A percentile compares a stretch with the other conserved stretches of the same genome.
Evolutionary conservation across 805 yeast species (phyloP).

Genomic region (Yarrowia yakushimensis): DNA sequence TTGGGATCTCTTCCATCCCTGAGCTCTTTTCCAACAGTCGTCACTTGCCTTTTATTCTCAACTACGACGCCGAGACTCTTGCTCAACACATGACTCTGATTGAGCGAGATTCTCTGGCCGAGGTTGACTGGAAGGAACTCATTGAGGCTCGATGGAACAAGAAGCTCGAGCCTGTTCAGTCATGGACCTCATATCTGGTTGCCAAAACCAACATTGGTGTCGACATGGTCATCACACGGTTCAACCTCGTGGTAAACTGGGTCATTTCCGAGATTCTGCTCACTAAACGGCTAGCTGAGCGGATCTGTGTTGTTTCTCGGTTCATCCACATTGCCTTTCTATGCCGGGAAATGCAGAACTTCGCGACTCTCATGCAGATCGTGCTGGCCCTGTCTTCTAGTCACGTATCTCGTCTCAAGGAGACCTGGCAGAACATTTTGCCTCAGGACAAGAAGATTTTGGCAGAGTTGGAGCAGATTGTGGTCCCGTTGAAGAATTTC

Average conservation of each 20-base stretch:
- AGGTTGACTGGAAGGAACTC: conserved; percentile 89
- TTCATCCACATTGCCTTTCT: conserved; percentile 82
- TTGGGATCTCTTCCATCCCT: neutral
- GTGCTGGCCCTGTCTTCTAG: conserved; percentile 73
- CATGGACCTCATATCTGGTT: conserved; percentile 77
- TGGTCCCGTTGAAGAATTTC: conserved; percentile 75
- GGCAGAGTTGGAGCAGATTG: conserved; percentile 62
- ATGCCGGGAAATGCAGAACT: conserved; percentile 62
- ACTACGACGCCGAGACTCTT: conserved; percentile 60
- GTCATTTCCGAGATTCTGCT: conserved; percentile 79
- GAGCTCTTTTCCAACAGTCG: conserved; percentile 39
- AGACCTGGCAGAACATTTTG: conserved; percentile 71
- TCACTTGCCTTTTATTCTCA: conserved; percentile 80
- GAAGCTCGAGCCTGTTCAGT: conserved; percentile 61
- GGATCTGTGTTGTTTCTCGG: conserved; percentile 71
- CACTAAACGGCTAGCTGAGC: conserved; percentile 56
- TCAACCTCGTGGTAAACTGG: conserved; percentile 89
- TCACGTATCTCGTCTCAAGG: conserved; percentile 53
- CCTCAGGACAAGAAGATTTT: conserved; percentile 69
- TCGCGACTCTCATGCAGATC: conserved; percentile 82
- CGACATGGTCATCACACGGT: conserved; percentile 76
- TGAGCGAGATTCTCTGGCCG: conserved; percentile 77
- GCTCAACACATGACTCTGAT: conserved; percentile 83
- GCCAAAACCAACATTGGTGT: conserved; percentile 64
- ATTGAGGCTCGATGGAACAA: conserved; percentile 72